These are phyloP conservation scores for Astragalus glycyphyllos DNA, from an alignment of 306 rosid genomes.

Conservation along the genomic window DNA sequence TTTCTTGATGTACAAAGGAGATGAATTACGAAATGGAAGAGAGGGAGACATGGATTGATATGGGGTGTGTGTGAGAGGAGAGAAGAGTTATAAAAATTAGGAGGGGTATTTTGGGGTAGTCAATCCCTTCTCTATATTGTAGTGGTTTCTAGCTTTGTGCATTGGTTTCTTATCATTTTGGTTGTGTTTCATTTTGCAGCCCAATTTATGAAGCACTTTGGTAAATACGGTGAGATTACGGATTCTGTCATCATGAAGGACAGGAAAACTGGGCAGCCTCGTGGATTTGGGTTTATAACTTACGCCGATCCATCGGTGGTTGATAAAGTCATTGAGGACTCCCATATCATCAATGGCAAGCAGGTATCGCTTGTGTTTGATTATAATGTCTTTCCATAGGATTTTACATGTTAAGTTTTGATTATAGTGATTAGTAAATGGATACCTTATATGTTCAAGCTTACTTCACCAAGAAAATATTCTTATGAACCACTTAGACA, in stretches of 20 bases:
- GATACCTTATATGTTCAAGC: conserved; percentile 13
- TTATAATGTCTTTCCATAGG: conserved; percentile 40
- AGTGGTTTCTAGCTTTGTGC: conserved; percentile 13
- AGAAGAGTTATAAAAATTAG: too few relatives aligned
- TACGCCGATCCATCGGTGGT: conserved; percentile 85
- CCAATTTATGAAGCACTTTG: conserved; percentile 83
- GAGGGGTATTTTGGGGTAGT: conserved; percentile 34
- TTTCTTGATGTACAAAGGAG: too few relatives aligned
- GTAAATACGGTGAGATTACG: conserved; percentile 81
- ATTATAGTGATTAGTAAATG: conserved; percentile 40
- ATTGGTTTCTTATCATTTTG: conserved; percentile 28
- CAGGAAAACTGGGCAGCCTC: conserved; percentile 90
- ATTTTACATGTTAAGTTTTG: conserved; percentile 19
- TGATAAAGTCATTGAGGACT: conserved; percentile 84
- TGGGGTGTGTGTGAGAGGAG: too few relatives aligned
- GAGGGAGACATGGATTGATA: too few relatives aligned
- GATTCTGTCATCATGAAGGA: conserved; percentile 98
- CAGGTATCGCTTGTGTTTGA: conserved; percentile 60
- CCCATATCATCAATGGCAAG: conserved; percentile 81
- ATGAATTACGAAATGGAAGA: too few relatives aligned
- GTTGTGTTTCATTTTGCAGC: conserved; percentile 58
- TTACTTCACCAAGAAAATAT: conserved; percentile 1
- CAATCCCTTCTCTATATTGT: conserved; percentile 19
- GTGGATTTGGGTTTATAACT: conserved; percentile 93
- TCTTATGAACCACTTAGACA: conserved; percentile 11